Evolutionary conservation across 495 filamentous ascomycete genomes (phyloP).

Genomic region (Delitschia confertaspora): DNA sequence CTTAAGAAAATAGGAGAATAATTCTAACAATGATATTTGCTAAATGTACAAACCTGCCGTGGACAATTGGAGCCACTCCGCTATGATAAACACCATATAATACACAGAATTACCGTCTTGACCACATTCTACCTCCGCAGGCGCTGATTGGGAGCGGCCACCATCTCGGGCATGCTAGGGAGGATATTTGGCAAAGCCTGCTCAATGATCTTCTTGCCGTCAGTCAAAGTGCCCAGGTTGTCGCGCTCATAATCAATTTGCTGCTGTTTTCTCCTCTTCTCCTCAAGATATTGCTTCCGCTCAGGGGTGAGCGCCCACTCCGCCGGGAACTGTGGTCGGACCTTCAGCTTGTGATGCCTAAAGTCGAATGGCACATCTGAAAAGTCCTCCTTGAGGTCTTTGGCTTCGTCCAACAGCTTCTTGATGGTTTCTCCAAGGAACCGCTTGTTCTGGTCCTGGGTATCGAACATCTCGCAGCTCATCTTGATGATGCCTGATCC

Average conservation of each 20-base stretch:
- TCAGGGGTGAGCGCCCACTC: conserved; percentile 70
- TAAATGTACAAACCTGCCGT: no score
- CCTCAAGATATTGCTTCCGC: conserved; percentile 55
- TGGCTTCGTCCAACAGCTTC: conserved; percentile 60
- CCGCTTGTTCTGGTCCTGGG: conserved; percentile 90
- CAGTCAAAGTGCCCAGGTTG: conserved; percentile 43
- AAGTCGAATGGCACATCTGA: conserved; percentile 85
- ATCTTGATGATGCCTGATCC: conserved; percentile 76
- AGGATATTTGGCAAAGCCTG: conserved; percentile 31
- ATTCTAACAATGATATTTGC: no score
- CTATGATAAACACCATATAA: not conserved
- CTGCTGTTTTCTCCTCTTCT: conserved; percentile 43
- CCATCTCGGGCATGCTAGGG: conserved; percentile 31
- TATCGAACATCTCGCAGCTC: conserved; percentile 79
- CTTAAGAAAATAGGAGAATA: no score
- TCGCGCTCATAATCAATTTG: conserved; percentile 41
- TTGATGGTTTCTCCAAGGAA: conserved; percentile 75
- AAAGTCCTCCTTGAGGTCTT: conserved; percentile 70
- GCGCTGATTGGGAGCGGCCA: not conserved
- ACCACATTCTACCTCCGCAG: not conserved
- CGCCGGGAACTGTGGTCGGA: conserved; percentile 61
- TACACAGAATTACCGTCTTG: no score
- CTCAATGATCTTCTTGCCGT: conserved; percentile 48
- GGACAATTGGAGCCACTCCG: no score
- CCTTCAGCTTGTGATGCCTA: conserved; percentile 70